These are phyloP conservation scores for Gloeopeniophorella convolvens DNA, from an alignment of 768 basidiomycete species.

Conservation along the genomic window DNA sequence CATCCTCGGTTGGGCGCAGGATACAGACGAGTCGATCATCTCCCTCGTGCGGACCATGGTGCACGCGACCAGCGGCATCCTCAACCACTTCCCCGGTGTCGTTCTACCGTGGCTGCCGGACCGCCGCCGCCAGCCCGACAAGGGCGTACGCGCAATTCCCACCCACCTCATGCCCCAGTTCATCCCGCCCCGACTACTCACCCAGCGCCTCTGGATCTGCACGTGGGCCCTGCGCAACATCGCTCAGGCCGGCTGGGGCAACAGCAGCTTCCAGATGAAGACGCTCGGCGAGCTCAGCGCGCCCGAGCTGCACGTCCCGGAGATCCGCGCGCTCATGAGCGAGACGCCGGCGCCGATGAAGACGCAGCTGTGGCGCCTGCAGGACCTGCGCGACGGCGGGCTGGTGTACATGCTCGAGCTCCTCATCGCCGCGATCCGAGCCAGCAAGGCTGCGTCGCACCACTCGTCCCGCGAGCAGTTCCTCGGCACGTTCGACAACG, in stretches of 20 bases:
- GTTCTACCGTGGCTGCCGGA: background rate
- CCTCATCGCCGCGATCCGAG: too few relatives aligned
- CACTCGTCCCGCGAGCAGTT: too few relatives aligned
- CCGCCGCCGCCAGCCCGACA: background rate
- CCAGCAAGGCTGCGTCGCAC: too few relatives aligned
- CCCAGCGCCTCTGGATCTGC: background rate
- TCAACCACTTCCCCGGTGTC: constrained; percentile 2
- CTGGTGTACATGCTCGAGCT: too few relatives aligned
- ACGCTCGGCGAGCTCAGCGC: background rate
- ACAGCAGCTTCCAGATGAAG: background rate
- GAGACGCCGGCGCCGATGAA: background rate
- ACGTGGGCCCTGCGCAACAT: constrained; percentile 1
- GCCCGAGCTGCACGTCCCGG: background rate
- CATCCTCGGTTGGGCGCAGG: constrained; percentile 1
- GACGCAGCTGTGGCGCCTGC: too few relatives aligned
- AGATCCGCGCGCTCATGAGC: background rate
- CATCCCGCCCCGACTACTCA: background rate
- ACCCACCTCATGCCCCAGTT: constrained; percentile 1
- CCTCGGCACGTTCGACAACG: too few relatives aligned
- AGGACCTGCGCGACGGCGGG: too few relatives aligned
- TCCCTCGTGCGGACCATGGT: background rate
- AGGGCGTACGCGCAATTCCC: background rate
- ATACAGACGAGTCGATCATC: background rate
- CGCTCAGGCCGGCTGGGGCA: background rate
- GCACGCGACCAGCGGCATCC: background rate